Evolutionary conservation across 257 asterid genomes (phyloP), one percentile per base, ranked within the genome.

Genomic region (Nicotiana undulata): DNA sequence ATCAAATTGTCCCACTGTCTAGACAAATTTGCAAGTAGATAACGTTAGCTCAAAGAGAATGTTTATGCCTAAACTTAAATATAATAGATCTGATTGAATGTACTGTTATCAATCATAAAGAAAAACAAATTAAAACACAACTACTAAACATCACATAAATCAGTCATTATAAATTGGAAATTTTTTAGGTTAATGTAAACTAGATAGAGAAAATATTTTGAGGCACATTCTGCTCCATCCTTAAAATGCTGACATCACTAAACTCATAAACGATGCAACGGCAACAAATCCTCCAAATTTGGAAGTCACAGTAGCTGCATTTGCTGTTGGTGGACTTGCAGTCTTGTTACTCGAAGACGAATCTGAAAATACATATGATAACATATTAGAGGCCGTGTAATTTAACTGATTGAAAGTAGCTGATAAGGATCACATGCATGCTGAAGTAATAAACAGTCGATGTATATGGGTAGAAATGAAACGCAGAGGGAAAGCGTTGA

Each of bases 211-310:
- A 72, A 72, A 24, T 13, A 72, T 46, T 40, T 9, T 17, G 11
- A 46, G 40, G 18, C 12, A n/a, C 6, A 56, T 37, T 37, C 81
- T 75, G 29, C 76, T 81, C 24, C 44, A 11, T 51, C 5, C 59
- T 72, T 83, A 79, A 34, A 15, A 46, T 31, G 24, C n/a, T 66
- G 67, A 46, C 64, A 18, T 75, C 15, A 72, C 28, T 29, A 53
- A 75, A 77, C 55, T 55, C 29, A 84, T 11, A 64, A 76, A 9
- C 12, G 79, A 76, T 18, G 82, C 84, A 76, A 75, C 11, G 34
- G 52, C 32, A 8, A 80, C 37, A 46, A 29, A 56, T n/a, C 56
- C 75, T 58, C 79, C 83, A 64, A 63, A 52, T 49, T 75, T 79
- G 61, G 84, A 80, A 24, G 63, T 64, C 10, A 55, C 13, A 8